Conservation (phyloP, 2,329 filamentous ascomycete species). For the Pseudogymnoascus sp. region DNA sequence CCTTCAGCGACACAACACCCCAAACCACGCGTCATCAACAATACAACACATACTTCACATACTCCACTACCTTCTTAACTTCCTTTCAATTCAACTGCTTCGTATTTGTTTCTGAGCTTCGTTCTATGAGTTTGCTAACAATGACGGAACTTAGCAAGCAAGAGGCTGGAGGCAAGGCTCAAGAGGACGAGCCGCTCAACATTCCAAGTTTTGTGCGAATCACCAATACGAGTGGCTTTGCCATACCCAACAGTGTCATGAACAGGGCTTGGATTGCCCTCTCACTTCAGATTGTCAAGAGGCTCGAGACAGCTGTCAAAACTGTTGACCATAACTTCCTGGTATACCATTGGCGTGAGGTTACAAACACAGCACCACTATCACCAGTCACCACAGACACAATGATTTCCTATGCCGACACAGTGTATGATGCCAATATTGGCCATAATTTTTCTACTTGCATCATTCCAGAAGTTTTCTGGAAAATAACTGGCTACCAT, state of each 20-base stretch:
- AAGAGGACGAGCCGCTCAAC: neutral
- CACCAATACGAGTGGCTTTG: neutral
- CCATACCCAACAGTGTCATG: neutral
- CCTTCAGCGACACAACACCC: neutral
- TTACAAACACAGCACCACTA: neutral
- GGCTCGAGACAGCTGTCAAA: neutral
- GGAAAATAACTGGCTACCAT: neutral
- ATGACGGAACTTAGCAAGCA: neutral
- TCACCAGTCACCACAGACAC: neutral
- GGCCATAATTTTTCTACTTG: neutral
- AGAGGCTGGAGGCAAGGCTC: neutral
- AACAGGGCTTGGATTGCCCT: neutral
- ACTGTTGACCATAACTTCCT: neutral
- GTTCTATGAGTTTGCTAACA: neutral
- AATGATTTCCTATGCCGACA: neutral
- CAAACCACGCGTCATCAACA: neutral
- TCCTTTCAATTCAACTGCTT: neutral
- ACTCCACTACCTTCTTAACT: neutral
- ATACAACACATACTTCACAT: neutral
- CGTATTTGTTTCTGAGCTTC: neutral
- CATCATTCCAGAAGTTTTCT: neutral
- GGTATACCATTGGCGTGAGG: neutral
- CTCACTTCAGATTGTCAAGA: neutral
- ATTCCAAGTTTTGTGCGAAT: neutral
- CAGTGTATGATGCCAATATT: neutral